A percentile compares a stretch with the other conserved stretches of the same genome.
Evolutionary conservation across 148 eudicot species (phyloP).

Genomic region (Cornus suecica): DNA sequence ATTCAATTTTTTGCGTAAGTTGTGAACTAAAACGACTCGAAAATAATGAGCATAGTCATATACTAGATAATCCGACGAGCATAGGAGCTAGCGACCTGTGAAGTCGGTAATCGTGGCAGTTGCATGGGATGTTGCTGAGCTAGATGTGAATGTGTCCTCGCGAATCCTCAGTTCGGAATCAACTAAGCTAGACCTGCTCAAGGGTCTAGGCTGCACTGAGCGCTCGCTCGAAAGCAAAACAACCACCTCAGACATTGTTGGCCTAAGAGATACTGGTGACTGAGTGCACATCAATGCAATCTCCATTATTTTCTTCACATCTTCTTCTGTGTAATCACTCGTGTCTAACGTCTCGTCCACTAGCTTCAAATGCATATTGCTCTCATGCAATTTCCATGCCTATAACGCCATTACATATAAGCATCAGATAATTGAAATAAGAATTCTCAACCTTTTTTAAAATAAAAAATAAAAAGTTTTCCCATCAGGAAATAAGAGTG

Average conservation of each 20-base stretch:
- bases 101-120: conserved; percentile 14
- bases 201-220: conserved; percentile 10
- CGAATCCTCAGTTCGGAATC: conserved; percentile 17
- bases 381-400: conserved; percentile 46
- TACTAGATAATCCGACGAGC: neutral
- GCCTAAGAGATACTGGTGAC: conserved; percentile 33
- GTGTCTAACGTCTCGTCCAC: conserved; percentile 32
- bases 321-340: conserved; percentile 21
- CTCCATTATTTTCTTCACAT: conserved; percentile 37
- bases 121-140: conserved; percentile 16
- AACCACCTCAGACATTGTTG: conserved; percentile 47
- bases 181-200: conserved; percentile 17
- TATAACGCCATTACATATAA: conserved; percentile 4
- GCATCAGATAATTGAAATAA: neutral
- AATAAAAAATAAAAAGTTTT: too few species aligned
- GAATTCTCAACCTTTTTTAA: too few species aligned
- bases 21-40: neutral
- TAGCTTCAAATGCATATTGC: conserved; percentile 20
- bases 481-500: too few species aligned
- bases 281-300: conserved; percentile 44
- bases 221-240: conserved; percentile 31
- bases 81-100: conserved; percentile 7
- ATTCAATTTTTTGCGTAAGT: neutral
- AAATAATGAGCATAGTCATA: neutral
- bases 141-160: conserved; percentile 1